Evolutionary conservation across 2,329 filamentous ascomycete genomes (phyloP).

Genomic region (Zarea fungicola): DNA sequence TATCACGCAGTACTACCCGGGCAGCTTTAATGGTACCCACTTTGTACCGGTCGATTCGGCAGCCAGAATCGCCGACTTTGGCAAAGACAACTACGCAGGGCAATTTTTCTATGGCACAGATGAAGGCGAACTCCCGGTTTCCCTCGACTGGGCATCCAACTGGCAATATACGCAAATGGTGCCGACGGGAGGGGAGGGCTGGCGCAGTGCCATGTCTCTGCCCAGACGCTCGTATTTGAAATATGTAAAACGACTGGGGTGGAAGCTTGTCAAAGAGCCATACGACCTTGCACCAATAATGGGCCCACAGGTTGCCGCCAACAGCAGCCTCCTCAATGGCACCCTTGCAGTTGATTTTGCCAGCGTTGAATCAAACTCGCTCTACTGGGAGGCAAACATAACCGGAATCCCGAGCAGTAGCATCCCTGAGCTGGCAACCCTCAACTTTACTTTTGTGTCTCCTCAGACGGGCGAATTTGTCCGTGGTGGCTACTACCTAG

Average conservation of each 20-base stretch:
- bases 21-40: conserved; percentile 60
- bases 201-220: conserved; percentile 28
- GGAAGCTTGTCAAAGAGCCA: conserved; percentile 45
- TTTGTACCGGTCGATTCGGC: conserved; percentile 35
- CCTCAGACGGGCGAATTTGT: conserved; percentile 23
- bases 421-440: conserved; percentile 17
- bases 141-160: conserved; percentile 32
- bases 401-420: conserved; percentile 28
- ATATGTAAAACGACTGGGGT: conserved; percentile 45
- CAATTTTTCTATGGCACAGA: conserved; percentile 28
- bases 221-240: conserved; percentile 47
- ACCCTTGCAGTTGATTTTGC: conserved; percentile 47
- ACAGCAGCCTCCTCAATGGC: conserved; percentile 41
- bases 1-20: conserved; percentile 51
- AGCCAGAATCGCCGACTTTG: conserved; percentile 28
- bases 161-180: conserved; percentile 28
- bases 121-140: conserved; percentile 25
- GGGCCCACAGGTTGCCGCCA: conserved; percentile 38
- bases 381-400: conserved; percentile 52
- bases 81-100: conserved; percentile 32
- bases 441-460: conserved; percentile 26
- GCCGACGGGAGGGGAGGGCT: conserved; percentile 26
- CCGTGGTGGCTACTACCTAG: conserved; percentile 24
- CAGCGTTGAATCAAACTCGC: conserved; percentile 40
- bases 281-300: conserved; percentile 44